phyloP scores from a whole-genome alignment of 2,329 filamentous ascomycete genomes.

The Fusarium scirpi region DNA sequence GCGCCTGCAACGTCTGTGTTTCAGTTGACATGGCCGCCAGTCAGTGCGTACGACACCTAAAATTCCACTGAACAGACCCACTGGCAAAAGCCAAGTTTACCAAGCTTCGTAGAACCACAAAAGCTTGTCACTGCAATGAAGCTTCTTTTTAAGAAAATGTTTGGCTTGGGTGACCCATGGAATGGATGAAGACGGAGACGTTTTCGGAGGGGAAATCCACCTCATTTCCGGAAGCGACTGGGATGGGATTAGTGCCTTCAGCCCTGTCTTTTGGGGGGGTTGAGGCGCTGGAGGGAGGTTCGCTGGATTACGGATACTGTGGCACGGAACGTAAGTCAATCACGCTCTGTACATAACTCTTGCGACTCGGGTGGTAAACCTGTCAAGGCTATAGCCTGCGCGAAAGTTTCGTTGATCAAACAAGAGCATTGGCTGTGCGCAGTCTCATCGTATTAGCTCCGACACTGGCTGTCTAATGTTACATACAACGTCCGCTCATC shows the following conservation, averaged over 20 bases:
- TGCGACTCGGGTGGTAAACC: too few relatives aligned
- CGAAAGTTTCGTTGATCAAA: background rate
- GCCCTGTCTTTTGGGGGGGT: constrained; percentile 1
- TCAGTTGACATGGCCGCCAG: background rate
- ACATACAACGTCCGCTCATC: background rate
- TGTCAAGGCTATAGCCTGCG: too few relatives aligned
- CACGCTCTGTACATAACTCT: background rate
- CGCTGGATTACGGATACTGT: background rate
- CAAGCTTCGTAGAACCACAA: background rate
- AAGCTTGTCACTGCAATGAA: constrained; percentile 20
- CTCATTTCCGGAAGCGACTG: constrained; percentile 27
- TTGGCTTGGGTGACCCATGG: background rate
- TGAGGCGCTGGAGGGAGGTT: background rate
- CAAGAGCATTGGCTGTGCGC: background rate
- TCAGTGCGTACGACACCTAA: background rate
- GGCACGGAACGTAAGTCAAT: background rate
- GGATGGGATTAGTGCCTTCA: background rate
- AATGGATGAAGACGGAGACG: background rate
- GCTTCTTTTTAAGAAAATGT: constrained; percentile 27
- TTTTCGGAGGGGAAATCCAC: background rate
- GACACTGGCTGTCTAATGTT: background rate
- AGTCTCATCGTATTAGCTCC: background rate
- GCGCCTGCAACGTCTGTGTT: background rate
- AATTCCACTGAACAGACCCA: background rate
- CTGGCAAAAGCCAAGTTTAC: background rate